phyloP scores from a whole-genome alignment of 345 rosid genomes.

The Citrus maxima region DNA sequence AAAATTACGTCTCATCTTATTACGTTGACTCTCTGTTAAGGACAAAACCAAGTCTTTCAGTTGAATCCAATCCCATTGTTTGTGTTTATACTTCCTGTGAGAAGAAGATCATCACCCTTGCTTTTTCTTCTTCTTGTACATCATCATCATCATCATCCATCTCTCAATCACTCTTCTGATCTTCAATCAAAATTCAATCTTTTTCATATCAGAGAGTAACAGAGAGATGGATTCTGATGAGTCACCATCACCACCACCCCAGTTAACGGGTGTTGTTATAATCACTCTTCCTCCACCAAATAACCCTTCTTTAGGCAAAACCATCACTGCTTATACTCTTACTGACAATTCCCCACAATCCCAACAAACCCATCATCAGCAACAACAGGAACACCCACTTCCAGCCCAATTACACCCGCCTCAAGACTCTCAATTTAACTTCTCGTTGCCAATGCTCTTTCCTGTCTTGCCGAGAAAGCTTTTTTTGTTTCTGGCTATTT shows the following conservation, averaged over 20 bases:
- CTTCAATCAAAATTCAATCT: no score
- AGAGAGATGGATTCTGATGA: slow-evolving; percentile 45
- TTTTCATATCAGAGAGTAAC: no score
- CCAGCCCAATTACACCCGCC: slow-evolving; percentile 34
- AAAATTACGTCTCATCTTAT: background rate
- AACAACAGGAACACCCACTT: background rate
- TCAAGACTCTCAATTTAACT: slow-evolving; percentile 31
- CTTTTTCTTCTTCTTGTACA: background rate
- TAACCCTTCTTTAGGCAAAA: slow-evolving; percentile 80
- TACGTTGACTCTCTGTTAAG: background rate
- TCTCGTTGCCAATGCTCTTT: slow-evolving; percentile 31
- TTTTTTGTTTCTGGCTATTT: slow-evolving; percentile 44
- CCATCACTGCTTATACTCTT: slow-evolving; percentile 78
- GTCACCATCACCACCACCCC: slow-evolving; percentile 5
- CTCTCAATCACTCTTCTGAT: background rate
- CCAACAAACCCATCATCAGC: slow-evolving; percentile 16
- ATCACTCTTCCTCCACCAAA: slow-evolving; percentile 88
- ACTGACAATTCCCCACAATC: slow-evolving; percentile 35
- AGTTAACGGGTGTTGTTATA: slow-evolving; percentile 55
- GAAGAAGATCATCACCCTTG: no score
- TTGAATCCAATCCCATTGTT: background rate
- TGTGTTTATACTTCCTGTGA: no score
- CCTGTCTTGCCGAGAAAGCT: slow-evolving; percentile 36
- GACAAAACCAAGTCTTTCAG: background rate
- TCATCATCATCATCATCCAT: background rate